Evolutionary conservation across 2,329 filamentous ascomycete species (phyloP).

Genomic region (Fusarium robinianum): DNA sequence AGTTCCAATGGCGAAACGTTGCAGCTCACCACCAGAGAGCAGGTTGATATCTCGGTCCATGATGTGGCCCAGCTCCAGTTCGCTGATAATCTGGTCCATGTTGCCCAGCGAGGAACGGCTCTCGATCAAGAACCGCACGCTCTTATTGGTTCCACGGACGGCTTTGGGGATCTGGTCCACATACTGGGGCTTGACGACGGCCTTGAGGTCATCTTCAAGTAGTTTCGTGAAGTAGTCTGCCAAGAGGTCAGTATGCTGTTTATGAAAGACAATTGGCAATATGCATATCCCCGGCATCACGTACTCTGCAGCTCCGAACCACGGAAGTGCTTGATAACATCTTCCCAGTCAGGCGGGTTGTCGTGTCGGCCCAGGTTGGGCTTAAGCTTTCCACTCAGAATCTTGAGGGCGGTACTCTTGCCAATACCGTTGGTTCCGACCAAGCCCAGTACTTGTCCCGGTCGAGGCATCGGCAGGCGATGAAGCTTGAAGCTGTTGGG

Average conservation of each 20-base stretch:
- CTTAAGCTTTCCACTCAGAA: slow-evolving; percentile 97
- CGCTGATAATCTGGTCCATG: slow-evolving; percentile 78
- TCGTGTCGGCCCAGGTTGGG: slow-evolving; percentile 94
- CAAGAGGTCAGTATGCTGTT: slow-evolving; percentile 3
- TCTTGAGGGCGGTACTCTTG: slow-evolving; percentile 99
- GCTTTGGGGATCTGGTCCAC: slow-evolving; percentile 97
- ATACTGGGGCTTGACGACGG: slow-evolving; percentile 98
- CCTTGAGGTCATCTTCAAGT: slow-evolving; percentile 94
- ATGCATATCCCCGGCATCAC: slow-evolving; percentile 38
- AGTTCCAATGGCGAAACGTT: slow-evolving; percentile 95
- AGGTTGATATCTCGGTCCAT: slow-evolving; percentile 87
- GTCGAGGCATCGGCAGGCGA: slow-evolving; percentile 91
- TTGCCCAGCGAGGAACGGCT: slow-evolving; percentile 78
- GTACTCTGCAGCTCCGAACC: slow-evolving; percentile 95
- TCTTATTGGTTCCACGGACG: slow-evolving; percentile 79
- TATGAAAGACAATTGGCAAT: background rate
- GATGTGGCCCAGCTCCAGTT: slow-evolving; percentile 86
- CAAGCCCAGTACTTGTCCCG: slow-evolving; percentile 91
- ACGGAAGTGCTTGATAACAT: slow-evolving; percentile 97
- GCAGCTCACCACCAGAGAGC: slow-evolving; percentile 95
- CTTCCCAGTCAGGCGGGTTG: slow-evolving; percentile 98
- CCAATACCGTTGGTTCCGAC: slow-evolving; percentile 99
- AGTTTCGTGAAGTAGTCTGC: slow-evolving; percentile 97
- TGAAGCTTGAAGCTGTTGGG: slow-evolving; percentile 99
- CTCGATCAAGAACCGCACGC: slow-evolving; percentile 78